These are phyloP conservation scores for Fonsecaea erecta DNA, from an alignment of 2,329 filamentous ascomycete genomes.

Conservation along the genomic window DNA sequence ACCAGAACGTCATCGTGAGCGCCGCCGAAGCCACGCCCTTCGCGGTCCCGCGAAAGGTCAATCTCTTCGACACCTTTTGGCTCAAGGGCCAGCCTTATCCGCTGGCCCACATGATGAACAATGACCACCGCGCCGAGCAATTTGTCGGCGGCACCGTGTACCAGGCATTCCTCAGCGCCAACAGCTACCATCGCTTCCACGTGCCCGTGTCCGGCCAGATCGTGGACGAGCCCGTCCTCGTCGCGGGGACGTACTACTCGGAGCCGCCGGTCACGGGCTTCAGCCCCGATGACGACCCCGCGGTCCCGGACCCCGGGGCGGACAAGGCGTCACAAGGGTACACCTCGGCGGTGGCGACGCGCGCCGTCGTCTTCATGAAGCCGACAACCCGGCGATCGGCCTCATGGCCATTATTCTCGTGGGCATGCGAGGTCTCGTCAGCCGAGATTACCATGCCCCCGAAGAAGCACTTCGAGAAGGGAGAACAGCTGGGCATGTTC, in stretches of 20 bases:
- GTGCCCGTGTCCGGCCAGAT: slow-evolving; percentile 64
- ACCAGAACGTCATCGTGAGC: slow-evolving; percentile 63
- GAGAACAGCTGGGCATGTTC: slow-evolving; percentile 76
- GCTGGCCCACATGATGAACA: slow-evolving; percentile 65
- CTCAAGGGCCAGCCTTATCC: slow-evolving; percentile 72
- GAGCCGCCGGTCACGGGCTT: slow-evolving; percentile 61
- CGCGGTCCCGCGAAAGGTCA: slow-evolving; percentile 56
- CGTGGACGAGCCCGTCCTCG: slow-evolving; percentile 61
- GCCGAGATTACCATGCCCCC: slow-evolving; percentile 72
- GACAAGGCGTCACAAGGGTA: slow-evolving; percentile 64
- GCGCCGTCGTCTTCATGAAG: slow-evolving; percentile 73
- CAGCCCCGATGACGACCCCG: slow-evolving; percentile 39
- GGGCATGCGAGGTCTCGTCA: slow-evolving; percentile 76
- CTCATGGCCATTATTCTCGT: slow-evolving; percentile 72
- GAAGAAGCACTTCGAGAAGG: slow-evolving; percentile 69
- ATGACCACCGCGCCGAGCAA: slow-evolving; percentile 57
- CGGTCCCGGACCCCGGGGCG: slow-evolving; percentile 37
- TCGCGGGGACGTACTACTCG: slow-evolving; percentile 71
- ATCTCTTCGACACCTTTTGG: slow-evolving; percentile 67
- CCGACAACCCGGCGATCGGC: slow-evolving; percentile 69
- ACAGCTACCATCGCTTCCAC: slow-evolving; percentile 76
- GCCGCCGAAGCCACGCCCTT: slow-evolving; percentile 68
- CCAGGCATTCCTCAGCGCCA: slow-evolving; percentile 69
- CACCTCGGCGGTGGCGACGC: slow-evolving; percentile 67
- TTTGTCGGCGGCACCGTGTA: slow-evolving; percentile 71